Evolutionary conservation across 2,329 filamentous ascomycete genomes (phyloP), one percentile per base, ranked within the genome.

Genomic region (Cladophialophora carrionii): DNA sequence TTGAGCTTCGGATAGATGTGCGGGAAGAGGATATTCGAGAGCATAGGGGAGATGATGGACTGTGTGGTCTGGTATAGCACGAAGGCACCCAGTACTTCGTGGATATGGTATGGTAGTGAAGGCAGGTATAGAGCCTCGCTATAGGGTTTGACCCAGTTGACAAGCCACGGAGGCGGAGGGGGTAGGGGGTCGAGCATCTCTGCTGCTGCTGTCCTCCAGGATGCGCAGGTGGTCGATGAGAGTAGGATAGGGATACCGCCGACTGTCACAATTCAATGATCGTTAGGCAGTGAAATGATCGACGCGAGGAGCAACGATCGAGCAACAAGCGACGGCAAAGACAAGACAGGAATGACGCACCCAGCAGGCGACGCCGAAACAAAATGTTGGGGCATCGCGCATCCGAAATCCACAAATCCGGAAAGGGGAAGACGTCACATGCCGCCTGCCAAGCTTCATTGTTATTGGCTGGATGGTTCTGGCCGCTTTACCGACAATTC

Each of bases 61-160:
- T 83, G 79, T 72, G 85, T 83, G 67, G 81, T 72, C 70, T 84
- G 81, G 80, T 89, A 89, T 71, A 86, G 76, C 57, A 76, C 64
- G 68, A 84, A 83, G 61, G 84, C 82, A 71, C 84, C 75, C 65
- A 85, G 70, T 72, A 88, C 79, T 74, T 89, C 86, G 77, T 89
- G 87, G 73, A 84, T 79, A 75, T 89, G 87, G 63, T 85, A 78
- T 3, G 84, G 79, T 17, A 88, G 81, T 10, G 84, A 84, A 20
- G 82, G 78, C 46, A 88, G 79, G 55, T 76, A 77, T 63, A 87
- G 73, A n/a, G 73, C 75, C 64, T 82, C 76, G 66, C 84, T 81
- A 70, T 84, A 76, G 7, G 84, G 85, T 66, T 81, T 76, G 61
- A 81, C 72, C 64, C 79, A 74, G 51, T 76, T 73, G 69, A 81